A percentile compares a stretch with the other conserved stretches of the same genome.
Conservation (phyloP, 306 rosid species). For the Castanospermum australe region DNA sequence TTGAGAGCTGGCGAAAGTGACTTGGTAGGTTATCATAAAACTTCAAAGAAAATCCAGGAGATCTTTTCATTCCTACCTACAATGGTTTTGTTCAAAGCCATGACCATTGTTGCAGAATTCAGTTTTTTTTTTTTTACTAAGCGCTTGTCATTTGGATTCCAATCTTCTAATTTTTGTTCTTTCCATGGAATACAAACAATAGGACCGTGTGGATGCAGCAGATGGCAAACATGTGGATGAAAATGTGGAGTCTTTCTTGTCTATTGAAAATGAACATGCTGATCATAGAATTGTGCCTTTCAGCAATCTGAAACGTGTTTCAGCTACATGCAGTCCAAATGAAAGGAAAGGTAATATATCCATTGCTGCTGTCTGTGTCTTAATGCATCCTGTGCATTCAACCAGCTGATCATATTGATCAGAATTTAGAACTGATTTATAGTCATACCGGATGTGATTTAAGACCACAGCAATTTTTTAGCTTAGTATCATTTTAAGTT, state of each 20-base stretch:
- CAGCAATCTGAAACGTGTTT: conserved; percentile 35
- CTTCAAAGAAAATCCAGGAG: conserved; percentile 1
- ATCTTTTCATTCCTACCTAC: not conserved
- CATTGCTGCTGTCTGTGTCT: not conserved
- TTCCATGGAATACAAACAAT: conserved; percentile 18
- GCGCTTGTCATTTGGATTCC: conserved; percentile 1
- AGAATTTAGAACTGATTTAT: not conserved
- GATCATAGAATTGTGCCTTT: conserved; percentile 36
- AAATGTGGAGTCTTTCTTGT: conserved; percentile 40
- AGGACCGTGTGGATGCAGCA: conserved; percentile 34
- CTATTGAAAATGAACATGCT: conserved; percentile 40
- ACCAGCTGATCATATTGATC: not conserved
- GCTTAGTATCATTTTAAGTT: not conserved
- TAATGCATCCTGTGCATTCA: not conserved
- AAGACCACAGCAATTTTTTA: not conserved
- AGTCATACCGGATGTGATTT: not conserved
- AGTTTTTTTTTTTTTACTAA: not conserved
- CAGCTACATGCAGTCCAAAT: conserved; percentile 16
- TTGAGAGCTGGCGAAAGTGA: conserved; percentile 20
- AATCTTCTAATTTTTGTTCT: conserved; percentile 20
- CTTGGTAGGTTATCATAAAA: conserved; percentile 35
- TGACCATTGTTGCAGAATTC: not conserved
- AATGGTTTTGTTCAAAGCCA: not conserved
- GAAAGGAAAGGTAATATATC: conserved; percentile 40
- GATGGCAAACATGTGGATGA: conserved; percentile 26